A percentile compares a stretch with the other conserved stretches of the same genome.
Evolutionary conservation across 768 basidiomycete species (phyloP).

Genomic region (Boletellus emodensis): DNA sequence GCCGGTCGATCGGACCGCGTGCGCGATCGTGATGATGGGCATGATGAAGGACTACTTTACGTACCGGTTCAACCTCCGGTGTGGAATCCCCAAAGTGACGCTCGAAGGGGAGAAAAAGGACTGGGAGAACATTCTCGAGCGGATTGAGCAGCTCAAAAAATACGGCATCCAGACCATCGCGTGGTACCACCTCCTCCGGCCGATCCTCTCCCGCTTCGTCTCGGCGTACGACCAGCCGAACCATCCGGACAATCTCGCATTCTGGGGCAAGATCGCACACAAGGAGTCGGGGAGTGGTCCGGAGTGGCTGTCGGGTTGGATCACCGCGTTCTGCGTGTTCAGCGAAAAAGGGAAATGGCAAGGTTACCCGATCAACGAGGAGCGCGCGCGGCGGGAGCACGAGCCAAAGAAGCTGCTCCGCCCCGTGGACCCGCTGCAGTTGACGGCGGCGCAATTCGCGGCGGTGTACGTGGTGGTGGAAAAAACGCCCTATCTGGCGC

Average conservation of each 20-base stretch:
- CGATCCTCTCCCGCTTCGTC: constrained; percentile 37
- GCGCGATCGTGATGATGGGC: constrained; percentile 41
- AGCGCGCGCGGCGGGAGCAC: constrained; percentile 24
- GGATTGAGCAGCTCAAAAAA: constrained; percentile 37
- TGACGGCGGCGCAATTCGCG: constrained; percentile 25
- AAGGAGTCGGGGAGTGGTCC: constrained; percentile 22
- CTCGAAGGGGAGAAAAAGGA: constrained; percentile 40
- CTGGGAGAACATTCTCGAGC: constrained; percentile 33
- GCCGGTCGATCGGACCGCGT: constrained; percentile 33
- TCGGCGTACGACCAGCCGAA: constrained; percentile 33
- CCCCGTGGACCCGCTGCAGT: constrained; percentile 23
- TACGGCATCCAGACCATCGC: constrained; percentile 36
- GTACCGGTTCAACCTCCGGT: constrained; percentile 29
- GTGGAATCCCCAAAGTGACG: constrained; percentile 44
- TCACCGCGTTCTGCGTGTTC: constrained; percentile 36
- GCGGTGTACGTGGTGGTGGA: constrained; percentile 22
- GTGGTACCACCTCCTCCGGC: constrained; percentile 40
- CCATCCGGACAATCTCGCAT: constrained; percentile 30
- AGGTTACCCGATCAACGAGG: constrained; percentile 28
- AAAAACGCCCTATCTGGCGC: constrained; percentile 16
- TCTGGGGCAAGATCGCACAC: constrained; percentile 36
- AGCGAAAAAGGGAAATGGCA: constrained; percentile 31
- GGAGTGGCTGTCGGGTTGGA: constrained; percentile 37
- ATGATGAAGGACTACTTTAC: constrained; percentile 40
- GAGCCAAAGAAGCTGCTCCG: constrained; percentile 32